A percentile compares a stretch with the other conserved stretches of the same genome.
phyloP scores from a whole-genome alignment of 768 basidiomycete species.

The Hydnomerulius pinastri region DNA sequence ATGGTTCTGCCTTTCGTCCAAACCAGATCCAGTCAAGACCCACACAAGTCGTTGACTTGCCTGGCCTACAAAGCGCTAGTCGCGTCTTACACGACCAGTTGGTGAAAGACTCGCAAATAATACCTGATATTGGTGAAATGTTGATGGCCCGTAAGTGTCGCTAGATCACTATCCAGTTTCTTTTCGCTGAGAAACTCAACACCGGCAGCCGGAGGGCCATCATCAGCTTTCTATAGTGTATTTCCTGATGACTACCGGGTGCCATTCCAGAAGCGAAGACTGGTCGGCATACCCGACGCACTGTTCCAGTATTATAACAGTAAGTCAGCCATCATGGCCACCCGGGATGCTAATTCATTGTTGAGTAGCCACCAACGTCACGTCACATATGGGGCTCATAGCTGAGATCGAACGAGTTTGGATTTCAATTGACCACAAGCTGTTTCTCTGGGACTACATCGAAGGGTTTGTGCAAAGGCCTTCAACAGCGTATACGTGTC shows the following conservation, averaged over 20 bases:
- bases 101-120: slow-evolving; percentile 68
- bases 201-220: slow-evolving; percentile 56
- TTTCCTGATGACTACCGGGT: slow-evolving; percentile 78
- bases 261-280: slow-evolving; percentile 77
- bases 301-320: slow-evolving; percentile 80
- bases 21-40: slow-evolving; percentile 14
- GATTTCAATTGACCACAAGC: slow-evolving; percentile 92
- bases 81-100: slow-evolving; percentile 68
- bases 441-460: slow-evolving; percentile 96
- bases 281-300: slow-evolving; percentile 75
- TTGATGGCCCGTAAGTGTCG: slow-evolving; percentile 55
- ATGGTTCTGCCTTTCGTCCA: slow-evolving; percentile 5
- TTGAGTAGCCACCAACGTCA: slow-evolving; percentile 59
- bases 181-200: background rate
- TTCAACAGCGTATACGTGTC: background rate
- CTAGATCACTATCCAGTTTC: background rate
- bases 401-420: slow-evolving; percentile 93
- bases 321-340: slow-evolving; percentile 33
- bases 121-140: slow-evolving; percentile 76
- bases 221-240: slow-evolving; percentile 77
- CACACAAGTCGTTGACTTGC: slow-evolving; percentile 51
- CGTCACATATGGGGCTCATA: slow-evolving; percentile 87
- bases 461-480: slow-evolving; percentile 67
- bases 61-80: slow-evolving; percentile 65
- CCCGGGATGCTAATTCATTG: slow-evolving; percentile 11